phyloP scores from a whole-genome alignment of 306 rosid genomes.

The Pueraria montana region DNA sequence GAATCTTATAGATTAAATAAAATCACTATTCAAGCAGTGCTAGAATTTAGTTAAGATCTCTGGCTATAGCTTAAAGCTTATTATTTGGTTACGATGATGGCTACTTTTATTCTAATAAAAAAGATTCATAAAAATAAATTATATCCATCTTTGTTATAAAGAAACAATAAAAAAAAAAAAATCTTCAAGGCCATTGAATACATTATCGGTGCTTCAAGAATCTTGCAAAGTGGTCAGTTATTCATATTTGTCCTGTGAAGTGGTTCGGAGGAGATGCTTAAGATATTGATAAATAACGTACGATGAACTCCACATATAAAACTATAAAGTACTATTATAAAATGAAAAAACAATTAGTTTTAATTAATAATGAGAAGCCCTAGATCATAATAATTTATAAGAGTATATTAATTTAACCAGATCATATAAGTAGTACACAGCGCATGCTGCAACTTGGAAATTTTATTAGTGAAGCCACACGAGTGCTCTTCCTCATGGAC shows the following conservation, averaged over 20 bases:
- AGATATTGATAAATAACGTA: not conserved
- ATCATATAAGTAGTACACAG: constrained; percentile 20
- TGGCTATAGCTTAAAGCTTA: not conserved
- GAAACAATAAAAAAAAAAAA: not conserved
- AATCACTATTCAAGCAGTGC: too few species aligned
- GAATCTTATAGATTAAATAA: too few species aligned
- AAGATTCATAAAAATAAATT: too few species aligned
- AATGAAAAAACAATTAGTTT: not conserved
- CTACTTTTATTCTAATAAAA: not conserved
- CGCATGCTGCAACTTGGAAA: constrained; percentile 34
- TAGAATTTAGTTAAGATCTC: not conserved
- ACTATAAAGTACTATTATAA: not conserved
- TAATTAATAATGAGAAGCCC: not conserved
- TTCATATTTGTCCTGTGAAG: not conserved
- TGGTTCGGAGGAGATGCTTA: not conserved
- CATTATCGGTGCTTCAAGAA: not conserved
- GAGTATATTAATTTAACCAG: not conserved
- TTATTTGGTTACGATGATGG: not conserved
- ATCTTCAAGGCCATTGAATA: not conserved
- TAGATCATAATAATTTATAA: not conserved
- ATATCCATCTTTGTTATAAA: not conserved
- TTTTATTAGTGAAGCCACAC: not conserved
- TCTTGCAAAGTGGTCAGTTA: not conserved
- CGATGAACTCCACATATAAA: too few species aligned
- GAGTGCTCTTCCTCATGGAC: constrained; percentile 43